Base-by-base conservation (phyloP, 1,139 yeast genomes). In the Lodderomyces margitis region DNA sequence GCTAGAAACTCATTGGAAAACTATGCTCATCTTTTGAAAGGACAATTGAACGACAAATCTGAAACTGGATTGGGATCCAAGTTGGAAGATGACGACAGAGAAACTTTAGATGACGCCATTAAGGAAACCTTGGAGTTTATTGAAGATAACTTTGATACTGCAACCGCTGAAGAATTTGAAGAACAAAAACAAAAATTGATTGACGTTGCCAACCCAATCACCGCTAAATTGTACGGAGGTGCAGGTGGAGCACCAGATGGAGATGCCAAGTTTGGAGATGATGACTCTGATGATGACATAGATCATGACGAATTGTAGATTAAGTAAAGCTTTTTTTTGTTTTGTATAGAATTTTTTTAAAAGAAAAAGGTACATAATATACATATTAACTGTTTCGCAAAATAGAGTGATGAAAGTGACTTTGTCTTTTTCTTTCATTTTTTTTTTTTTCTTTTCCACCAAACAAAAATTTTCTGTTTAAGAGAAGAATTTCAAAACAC, bases 71-170 rank as follows among this genome's bases (percentile, higher is more conserved):
- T 86, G 53, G 91, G 87, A 44, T 79, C 81, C 50, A 84, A 87
- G 73, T 73, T 91, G 58, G 88, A 80, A 45, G 96, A 85, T 56
- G 96, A 88, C 49, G 98, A 92, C 69, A 87, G 86, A 74, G 96
- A 88, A 70, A 77, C 95, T 52, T 74, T 92, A 58, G 74, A 78
- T 55, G 98, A 91, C 57, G 96, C 97, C 48, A 72, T 88, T 56
- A 82, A 83, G 65, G 98, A 92, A 64, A 80, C 89, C 42, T 68
- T 85, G 53, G 96, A 86, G 66, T 92, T 94, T 82, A 72, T 92
- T 55, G 89, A 83, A 56, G 97, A 91, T 61, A 87, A 87, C 69
- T 85, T 80, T 58, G 94, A 87, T 46, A 68, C 83, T 46, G 98
- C 97, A 37, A 79, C 95, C 46, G 80, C 85, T 56, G 98, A 89